A percentile compares a stretch with the other conserved stretches of the same genome.
Conservation (phyloP, 2,329 filamentous ascomycete genomes). For the Alternaria metachromatica region DNA sequence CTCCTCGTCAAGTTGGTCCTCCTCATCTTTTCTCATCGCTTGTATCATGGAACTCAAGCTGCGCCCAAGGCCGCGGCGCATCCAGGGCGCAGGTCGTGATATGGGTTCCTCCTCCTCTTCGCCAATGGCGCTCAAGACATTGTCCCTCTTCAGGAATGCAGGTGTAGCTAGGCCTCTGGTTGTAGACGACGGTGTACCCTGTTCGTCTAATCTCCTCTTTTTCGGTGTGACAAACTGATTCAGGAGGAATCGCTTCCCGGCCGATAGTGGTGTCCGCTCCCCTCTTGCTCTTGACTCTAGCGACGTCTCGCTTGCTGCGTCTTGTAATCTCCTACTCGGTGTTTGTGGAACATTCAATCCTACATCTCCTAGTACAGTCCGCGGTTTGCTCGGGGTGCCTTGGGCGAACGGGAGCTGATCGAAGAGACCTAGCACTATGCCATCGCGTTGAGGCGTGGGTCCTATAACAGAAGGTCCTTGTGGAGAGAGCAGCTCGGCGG, state of each 20-base stretch:
- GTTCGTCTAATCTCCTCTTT: slow-evolving; percentile 52
- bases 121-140: slow-evolving; percentile 59
- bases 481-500: slow-evolving; percentile 33
- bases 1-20: slow-evolving; percentile 68
- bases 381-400: slow-evolving; percentile 51
- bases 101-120: slow-evolving; percentile 59
- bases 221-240: slow-evolving; percentile 69
- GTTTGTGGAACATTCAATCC: slow-evolving; percentile 47
- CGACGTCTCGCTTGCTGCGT: slow-evolving; percentile 35
- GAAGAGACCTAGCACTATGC: slow-evolving; percentile 77
- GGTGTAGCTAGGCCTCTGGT: slow-evolving; percentile 68
- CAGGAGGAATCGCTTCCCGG: slow-evolving; percentile 66
- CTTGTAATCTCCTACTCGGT: slow-evolving; percentile 44
- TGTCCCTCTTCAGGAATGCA: slow-evolving; percentile 68
- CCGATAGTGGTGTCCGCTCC: slow-evolving; percentile 58
- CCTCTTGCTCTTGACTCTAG: slow-evolving; percentile 38
- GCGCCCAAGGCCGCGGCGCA: slow-evolving; percentile 61
- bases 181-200: slow-evolving; percentile 44
- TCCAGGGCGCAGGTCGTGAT: slow-evolving; percentile 50
- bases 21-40: slow-evolving; percentile 66
- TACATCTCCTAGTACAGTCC: slow-evolving; percentile 38
- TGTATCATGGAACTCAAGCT: slow-evolving; percentile 78
- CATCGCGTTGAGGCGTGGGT: slow-evolving; percentile 81
- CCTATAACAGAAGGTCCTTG: slow-evolving; percentile 60
- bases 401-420: slow-evolving; percentile 65